These are phyloP conservation scores for Gamsiella multidivaricata DNA, from an alignment of 192 early-diverging fungal species.

Conservation along the genomic window DNA sequence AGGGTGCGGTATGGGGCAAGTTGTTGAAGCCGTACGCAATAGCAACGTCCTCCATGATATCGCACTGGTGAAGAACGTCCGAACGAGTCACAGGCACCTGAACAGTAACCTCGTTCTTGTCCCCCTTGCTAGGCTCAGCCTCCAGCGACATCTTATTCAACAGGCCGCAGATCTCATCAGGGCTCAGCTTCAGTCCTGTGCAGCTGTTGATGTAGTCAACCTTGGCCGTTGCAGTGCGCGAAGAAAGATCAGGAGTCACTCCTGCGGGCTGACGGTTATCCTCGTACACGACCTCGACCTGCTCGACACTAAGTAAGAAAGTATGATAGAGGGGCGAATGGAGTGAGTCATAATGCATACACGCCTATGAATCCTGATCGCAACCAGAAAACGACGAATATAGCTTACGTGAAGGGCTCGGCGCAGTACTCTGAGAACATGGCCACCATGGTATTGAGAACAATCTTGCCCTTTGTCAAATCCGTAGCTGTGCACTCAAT, in stretches of 20 bases:
- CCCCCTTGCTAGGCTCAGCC: slow-evolving; percentile 63
- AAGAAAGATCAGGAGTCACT: slow-evolving; percentile 79
- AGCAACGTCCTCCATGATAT: slow-evolving; percentile 98
- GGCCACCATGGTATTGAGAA: slow-evolving; percentile 92
- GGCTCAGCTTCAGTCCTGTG: slow-evolving; percentile 77
- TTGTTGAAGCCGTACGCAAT: slow-evolving; percentile 98
- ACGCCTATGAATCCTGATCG: neutral
- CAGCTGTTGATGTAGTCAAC: slow-evolving; percentile 90
- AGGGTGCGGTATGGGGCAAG: slow-evolving; percentile 82
- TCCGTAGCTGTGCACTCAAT: slow-evolving; percentile 99
- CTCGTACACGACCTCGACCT: slow-evolving; percentile 88
- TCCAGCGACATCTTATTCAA: slow-evolving; percentile 91
- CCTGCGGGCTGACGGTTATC: slow-evolving; percentile 69
- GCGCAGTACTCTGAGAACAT: slow-evolving; percentile 97
- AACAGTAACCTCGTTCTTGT: slow-evolving; percentile 73
- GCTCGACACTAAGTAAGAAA: slow-evolving; percentile 77
- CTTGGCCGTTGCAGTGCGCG: slow-evolving; percentile 76
- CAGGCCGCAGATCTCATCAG: slow-evolving; percentile 77
- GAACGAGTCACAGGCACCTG: slow-evolving; percentile 89
- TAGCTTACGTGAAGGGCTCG: slow-evolving; percentile 87
- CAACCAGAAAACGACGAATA: neutral
- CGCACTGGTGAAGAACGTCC: slow-evolving; percentile 96
- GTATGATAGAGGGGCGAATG: slow-evolving; percentile 1
- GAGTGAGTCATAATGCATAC: slow-evolving; percentile 7
- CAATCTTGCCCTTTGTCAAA: slow-evolving; percentile 92